phyloP scores from a whole-genome alignment of 2,329 filamentous ascomycete species.

The Elsinoe fawcettii region DNA sequence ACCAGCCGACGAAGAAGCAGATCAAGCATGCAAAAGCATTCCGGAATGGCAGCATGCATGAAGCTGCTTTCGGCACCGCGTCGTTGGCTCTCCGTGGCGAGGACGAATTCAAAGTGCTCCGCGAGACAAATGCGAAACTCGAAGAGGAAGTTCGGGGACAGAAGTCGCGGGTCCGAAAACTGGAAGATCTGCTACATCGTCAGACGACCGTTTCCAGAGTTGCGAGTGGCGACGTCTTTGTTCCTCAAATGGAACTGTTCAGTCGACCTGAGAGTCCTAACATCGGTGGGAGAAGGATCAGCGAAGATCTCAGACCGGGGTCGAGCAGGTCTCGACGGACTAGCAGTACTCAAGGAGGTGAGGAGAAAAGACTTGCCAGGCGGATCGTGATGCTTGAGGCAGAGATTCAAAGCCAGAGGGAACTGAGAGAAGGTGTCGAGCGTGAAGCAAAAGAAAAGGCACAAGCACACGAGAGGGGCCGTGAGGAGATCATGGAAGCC shows the following conservation, averaged over 20 bases:
- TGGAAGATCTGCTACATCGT: slow-evolving; percentile 87
- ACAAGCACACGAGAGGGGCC: slow-evolving; percentile 54
- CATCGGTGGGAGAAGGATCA: slow-evolving; percentile 21
- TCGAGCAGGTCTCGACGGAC: slow-evolving; percentile 54
- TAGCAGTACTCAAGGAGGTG: slow-evolving; percentile 53
- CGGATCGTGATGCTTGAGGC: slow-evolving; percentile 63
- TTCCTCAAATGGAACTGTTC: slow-evolving; percentile 17
- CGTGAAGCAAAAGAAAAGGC: slow-evolving; percentile 53
- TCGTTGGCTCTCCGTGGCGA: slow-evolving; percentile 80
- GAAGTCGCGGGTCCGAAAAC: slow-evolving; percentile 81
- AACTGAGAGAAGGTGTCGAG: slow-evolving; percentile 58
- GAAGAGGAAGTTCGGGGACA: slow-evolving; percentile 67
- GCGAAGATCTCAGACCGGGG: slow-evolving; percentile 46
- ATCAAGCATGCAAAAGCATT: slow-evolving; percentile 83
- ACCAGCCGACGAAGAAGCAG: slow-evolving; percentile 76
- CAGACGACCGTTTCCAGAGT: slow-evolving; percentile 54
- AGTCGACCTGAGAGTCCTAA: slow-evolving; percentile 13
- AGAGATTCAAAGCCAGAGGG: slow-evolving; percentile 67
- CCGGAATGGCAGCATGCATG: slow-evolving; percentile 92
- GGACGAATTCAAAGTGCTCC: slow-evolving; percentile 59
- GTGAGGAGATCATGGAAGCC: slow-evolving; percentile 69
- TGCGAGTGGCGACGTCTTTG: slow-evolving; percentile 29
- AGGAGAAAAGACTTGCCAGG: slow-evolving; percentile 54
- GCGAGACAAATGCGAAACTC: slow-evolving; percentile 49
- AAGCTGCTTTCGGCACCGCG: slow-evolving; percentile 78